Evolutionary conservation across 495 filamentous ascomycete species (phyloP).

Genomic region (Penicillium lagena): DNA sequence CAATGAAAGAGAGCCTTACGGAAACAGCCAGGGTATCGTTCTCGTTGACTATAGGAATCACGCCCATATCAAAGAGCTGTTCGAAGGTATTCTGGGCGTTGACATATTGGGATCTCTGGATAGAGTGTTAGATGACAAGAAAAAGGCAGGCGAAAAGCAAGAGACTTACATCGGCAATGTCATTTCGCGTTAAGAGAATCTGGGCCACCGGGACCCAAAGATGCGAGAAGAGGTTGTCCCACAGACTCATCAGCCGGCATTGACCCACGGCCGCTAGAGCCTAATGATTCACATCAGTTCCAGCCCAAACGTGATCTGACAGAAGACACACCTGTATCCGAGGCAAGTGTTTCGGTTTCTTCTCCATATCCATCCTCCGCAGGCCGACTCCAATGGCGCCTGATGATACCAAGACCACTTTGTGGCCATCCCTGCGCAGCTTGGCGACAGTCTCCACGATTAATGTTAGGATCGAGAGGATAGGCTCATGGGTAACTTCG

Average conservation of each 20-base stretch:
- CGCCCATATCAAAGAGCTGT: conserved; percentile 88
- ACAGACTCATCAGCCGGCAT: conserved; percentile 90
- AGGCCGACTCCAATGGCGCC: conserved; percentile 93
- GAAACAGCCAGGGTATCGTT: conserved; percentile 96
- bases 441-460: conserved; percentile 90
- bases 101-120: conserved; percentile 81
- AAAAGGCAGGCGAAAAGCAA: not conserved
- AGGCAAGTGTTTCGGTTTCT: conserved; percentile 80
- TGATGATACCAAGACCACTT: conserved; percentile 91
- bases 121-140: conserved; percentile 6
- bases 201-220: conserved; percentile 86
- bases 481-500: conserved; percentile 94
- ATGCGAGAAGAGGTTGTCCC: conserved; percentile 87
- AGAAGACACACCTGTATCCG: conserved; percentile 60
- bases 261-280: conserved; percentile 94
- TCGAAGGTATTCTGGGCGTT: conserved; percentile 93
- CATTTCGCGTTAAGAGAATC: conserved; percentile 90
- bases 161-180: conserved; percentile 80
- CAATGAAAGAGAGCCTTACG: conserved; percentile 25
- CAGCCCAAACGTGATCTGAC: not conserved
- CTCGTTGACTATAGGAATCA: conserved; percentile 97
- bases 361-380: conserved; percentile 81
- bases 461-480: conserved; percentile 78
- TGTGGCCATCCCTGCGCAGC: conserved; percentile 83
- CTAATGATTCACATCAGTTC: conserved; percentile 27